Evolutionary conservation across 805 yeast genomes (phyloP), one percentile per base, ranked within the genome.

Genomic region (Saccharomycopsis fibuligera): DNA sequence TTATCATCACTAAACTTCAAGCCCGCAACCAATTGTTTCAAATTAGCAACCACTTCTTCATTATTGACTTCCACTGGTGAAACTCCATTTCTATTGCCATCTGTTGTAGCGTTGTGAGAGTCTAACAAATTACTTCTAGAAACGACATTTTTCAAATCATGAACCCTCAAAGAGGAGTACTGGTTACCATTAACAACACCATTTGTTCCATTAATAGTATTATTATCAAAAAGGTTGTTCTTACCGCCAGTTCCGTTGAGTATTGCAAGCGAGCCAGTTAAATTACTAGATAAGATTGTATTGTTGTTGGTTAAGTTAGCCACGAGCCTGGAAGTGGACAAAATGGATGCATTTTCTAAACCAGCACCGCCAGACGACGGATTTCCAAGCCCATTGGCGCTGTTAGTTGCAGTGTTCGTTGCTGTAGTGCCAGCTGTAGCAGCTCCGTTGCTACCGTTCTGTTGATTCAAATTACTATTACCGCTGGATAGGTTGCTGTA

Each of bases 301-400:
- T 30, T 22, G 24, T 41, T 41, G 27, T 35, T 25, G 3, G 45
- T 44, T 21, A 48, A 21, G 22, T 38, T 38, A 8, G 47, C 50
- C 10, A 36, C 12, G n/a, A 50, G 24, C 12, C 27, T 30, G 12
- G 38, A 31, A 3, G 47, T 16, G 4, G 50, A 42, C 17, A 46
- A 45, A 23, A 42, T 24, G 12, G 25, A 27, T 17, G 41, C 21
- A n/a, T 41, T 46, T 42, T 46, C 49, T 17, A 30, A 38, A 16
- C 40, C 47, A 36, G 22, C 12, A n/a, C n/a, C n/a, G n/a, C n/a
- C n/a, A n/a, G n/a, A n/a, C n/a, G n/a, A n/a, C n/a, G n/a, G n/a
- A n/a, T n/a, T n/a, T n/a, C n/a, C n/a, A n/a, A n/a, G n/a, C n/a
- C n/a, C n/a, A n/a, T n/a, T n/a, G n/a, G n/a, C n/a, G n/a, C n/a